Evolutionary conservation across 352 stramenopile genomes (phyloP).

Genomic region (Phytophthora tentaculata): DNA sequence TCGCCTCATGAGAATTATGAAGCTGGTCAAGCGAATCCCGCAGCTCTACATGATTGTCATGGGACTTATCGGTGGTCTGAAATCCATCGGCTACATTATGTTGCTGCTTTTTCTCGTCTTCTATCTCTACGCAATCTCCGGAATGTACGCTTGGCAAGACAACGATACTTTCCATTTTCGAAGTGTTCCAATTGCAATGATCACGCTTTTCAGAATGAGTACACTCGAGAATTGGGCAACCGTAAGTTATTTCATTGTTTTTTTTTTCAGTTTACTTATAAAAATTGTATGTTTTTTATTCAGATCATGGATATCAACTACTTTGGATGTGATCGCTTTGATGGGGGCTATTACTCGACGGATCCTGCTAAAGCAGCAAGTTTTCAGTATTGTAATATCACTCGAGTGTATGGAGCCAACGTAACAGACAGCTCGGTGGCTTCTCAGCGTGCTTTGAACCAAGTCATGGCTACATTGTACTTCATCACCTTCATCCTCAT

Average conservation of each 20-base stretch:
- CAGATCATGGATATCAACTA: conserved; percentile 87
- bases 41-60: conserved; percentile 93
- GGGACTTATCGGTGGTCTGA: conserved; percentile 87
- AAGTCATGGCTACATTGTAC: conserved; percentile 69
- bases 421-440: conserved; percentile 42
- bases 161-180: conserved; percentile 90
- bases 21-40: conserved; percentile 89
- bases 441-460: conserved; percentile 52
- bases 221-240: conserved; percentile 86
- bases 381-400: conserved; percentile 74
- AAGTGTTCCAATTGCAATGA: conserved; percentile 77
- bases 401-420: conserved; percentile 59
- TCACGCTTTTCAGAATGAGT: conserved; percentile 86
- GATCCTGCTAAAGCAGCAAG: conserved; percentile 38
- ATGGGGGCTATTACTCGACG: conserved; percentile 71
- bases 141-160: conserved; percentile 89
- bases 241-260: conserved; percentile 36
- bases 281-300: conserved; percentile 1
- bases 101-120: conserved; percentile 88
- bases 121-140: conserved; percentile 92
- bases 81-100: conserved; percentile 92
- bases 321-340: conserved; percentile 72
- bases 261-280: conserved; percentile 8
- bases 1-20: conserved; percentile 89
- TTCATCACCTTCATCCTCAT: conserved; percentile 91